Conservation (phyloP, 2,329 filamentous ascomycete genomes). For the Aureobasidium sp. region DNA sequence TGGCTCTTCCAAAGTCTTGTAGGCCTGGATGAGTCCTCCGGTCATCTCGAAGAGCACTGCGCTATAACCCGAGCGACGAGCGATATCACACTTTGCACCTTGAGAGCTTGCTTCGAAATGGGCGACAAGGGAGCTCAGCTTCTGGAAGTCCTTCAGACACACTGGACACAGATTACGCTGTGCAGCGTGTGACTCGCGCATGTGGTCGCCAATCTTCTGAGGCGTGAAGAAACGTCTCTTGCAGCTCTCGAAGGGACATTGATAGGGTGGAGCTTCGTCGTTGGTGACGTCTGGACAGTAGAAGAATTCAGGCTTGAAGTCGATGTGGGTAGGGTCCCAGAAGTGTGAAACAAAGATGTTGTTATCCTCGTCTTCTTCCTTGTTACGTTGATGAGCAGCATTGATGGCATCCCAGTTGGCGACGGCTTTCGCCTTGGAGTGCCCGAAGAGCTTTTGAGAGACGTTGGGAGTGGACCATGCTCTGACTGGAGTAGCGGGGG, state of each 20-base stretch:
- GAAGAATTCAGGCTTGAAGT: slow-evolving; percentile 46
- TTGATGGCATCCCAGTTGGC: slow-evolving; percentile 24
- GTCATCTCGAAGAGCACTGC: slow-evolving; percentile 34
- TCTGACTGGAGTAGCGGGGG: background rate
- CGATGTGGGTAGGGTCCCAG: slow-evolving; percentile 43
- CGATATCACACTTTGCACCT: slow-evolving; percentile 29
- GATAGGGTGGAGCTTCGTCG: slow-evolving; percentile 33
- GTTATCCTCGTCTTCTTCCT: slow-evolving; percentile 10
- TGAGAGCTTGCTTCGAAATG: slow-evolving; percentile 34
- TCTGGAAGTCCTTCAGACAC: slow-evolving; percentile 37
- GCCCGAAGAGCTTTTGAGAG: slow-evolving; percentile 26
- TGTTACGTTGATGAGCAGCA: background rate
- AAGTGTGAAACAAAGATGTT: slow-evolving; percentile 37
- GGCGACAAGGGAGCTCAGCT: slow-evolving; percentile 30
- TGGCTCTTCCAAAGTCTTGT: background rate
- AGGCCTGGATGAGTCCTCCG: slow-evolving; percentile 31
- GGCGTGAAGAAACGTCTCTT: slow-evolving; percentile 27
- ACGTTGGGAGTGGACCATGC: slow-evolving; percentile 18
- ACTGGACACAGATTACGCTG: slow-evolving; percentile 32
- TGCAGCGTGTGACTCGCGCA: slow-evolving; percentile 31
- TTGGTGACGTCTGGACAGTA: background rate
- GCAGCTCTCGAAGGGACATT: slow-evolving; percentile 50
- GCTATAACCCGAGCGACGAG: slow-evolving; percentile 30
- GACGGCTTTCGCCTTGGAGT: slow-evolving; percentile 26
- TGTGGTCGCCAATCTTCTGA: slow-evolving; percentile 31